Percentiles rank a stretch among this genome's conserved stretches.
phyloP scores from a whole-genome alignment of 345 rosid species.

The Aethionema arabicum region DNA sequence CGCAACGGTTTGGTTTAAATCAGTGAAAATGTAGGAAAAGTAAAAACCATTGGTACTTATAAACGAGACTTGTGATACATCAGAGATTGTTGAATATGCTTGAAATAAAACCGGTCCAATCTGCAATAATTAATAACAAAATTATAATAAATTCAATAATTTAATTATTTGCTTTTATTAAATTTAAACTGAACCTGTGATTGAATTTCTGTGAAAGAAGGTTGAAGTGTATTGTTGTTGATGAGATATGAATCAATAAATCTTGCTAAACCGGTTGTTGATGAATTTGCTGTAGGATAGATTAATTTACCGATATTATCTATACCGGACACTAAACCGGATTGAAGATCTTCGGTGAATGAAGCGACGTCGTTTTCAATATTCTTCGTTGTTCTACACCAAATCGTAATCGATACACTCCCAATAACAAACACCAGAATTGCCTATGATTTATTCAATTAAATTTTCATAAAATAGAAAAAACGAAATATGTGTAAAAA shows the following conservation, averaged over 20 bases:
- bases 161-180: not conserved
- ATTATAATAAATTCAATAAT: constrained; percentile 11
- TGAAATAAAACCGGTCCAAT: constrained; percentile 30
- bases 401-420: constrained; percentile 15
- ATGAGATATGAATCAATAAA: constrained; percentile 26
- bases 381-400: constrained; percentile 18
- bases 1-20: constrained; percentile 19
- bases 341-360: constrained; percentile 15
- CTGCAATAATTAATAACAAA: constrained; percentile 1
- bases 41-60: constrained; percentile 25
- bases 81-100: constrained; percentile 32
- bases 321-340: constrained; percentile 24
- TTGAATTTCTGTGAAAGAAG: constrained; percentile 23
- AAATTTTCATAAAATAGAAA: not conserved
- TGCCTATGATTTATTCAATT: constrained; percentile 6
- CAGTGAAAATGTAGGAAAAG: constrained; percentile 13
- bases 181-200: constrained; percentile 15
- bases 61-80: constrained; percentile 32
- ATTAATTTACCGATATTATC: constrained; percentile 24
- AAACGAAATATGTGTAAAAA: not conserved
- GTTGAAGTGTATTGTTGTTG: not conserved
- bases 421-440: constrained; percentile 18
- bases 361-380: constrained; percentile 8
- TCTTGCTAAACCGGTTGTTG: constrained; percentile 29
- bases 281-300: not conserved